Percentiles rank a stretch among this genome's conserved stretches.
Evolutionary conservation across 83 land plant species (phyloP).

Genomic region (Isoetes engelmannii): DNA sequence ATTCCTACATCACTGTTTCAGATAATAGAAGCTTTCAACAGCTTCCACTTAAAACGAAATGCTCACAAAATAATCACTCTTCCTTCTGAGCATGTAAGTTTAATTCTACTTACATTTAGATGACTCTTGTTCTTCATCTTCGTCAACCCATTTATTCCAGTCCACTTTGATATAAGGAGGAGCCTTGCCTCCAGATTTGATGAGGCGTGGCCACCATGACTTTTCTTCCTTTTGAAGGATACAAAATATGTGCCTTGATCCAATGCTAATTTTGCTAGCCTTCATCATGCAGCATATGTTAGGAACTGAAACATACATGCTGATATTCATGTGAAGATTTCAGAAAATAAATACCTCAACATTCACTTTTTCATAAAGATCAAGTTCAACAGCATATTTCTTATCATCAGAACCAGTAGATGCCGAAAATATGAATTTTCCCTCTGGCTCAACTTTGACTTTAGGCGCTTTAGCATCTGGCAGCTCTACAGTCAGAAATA

Average conservation of each 20-base stretch:
- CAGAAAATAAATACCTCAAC: slow-evolving; percentile 37
- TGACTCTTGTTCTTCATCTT: slow-evolving; percentile 11
- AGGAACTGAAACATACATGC: neutral
- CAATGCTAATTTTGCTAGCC: slow-evolving; percentile 13
- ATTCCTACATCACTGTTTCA: neutral
- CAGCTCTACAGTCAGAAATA: slow-evolving; percentile 54
- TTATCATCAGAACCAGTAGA: slow-evolving; percentile 32
- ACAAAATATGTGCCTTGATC: slow-evolving; percentile 4
- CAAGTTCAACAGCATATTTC: slow-evolving; percentile 35
- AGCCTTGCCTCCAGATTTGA: slow-evolving; percentile 9
- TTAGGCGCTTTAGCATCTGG: slow-evolving; percentile 60
- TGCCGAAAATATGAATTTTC: slow-evolving; percentile 57
- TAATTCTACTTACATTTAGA: neutral
- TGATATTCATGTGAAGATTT: neutral
- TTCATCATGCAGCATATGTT: neutral
- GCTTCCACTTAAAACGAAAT: neutral
- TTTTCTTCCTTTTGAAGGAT: slow-evolving; percentile 11
- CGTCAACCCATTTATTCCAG: slow-evolving; percentile 15
- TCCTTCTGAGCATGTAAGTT: neutral
- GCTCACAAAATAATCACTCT: neutral
- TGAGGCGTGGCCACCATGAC: slow-evolving; percentile 7
- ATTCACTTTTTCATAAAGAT: slow-evolving; percentile 41
- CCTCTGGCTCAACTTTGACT: slow-evolving; percentile 59
- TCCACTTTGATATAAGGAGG: slow-evolving; percentile 12
- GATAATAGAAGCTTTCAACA: neutral